These are phyloP conservation scores for Hymenoscyphus scutula DNA, from an alignment of 2,329 filamentous ascomycete genomes.

Conservation along the genomic window DNA sequence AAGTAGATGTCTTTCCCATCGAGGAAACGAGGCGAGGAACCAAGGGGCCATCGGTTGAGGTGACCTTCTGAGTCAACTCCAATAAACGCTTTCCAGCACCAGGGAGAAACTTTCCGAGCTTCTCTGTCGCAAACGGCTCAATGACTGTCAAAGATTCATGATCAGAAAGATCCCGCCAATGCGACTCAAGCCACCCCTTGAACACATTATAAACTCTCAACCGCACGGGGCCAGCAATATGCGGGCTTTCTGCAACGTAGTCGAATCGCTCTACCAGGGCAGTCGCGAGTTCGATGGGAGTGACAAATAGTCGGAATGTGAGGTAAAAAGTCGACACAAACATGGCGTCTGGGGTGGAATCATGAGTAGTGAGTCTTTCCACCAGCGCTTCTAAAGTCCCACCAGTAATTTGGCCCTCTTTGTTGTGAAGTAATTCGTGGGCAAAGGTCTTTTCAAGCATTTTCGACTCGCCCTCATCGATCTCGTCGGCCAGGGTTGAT, in stretches of 20 bases:
- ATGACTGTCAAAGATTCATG: constrained; percentile 73
- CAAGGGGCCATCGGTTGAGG: constrained; percentile 67
- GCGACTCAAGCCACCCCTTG: constrained; percentile 95
- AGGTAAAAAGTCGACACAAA: constrained; percentile 96
- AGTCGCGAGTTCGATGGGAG: constrained; percentile 73
- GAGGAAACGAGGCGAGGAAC: constrained; percentile 82
- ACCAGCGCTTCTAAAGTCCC: constrained; percentile 87
- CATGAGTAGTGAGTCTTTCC: constrained; percentile 90
- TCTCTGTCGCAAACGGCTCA: constrained; percentile 72
- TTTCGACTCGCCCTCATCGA: constrained; percentile 75
- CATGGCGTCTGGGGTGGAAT: constrained; percentile 84
- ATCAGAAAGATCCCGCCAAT: constrained; percentile 86
- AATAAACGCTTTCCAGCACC: constrained; percentile 76
- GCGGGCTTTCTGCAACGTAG: constrained; percentile 76
- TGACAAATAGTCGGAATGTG: constrained; percentile 91
- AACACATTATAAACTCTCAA: constrained; percentile 93
- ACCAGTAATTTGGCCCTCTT: constrained; percentile 91
- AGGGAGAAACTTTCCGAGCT: constrained; percentile 66
- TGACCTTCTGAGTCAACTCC: constrained; percentile 77
- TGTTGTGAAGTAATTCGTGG: constrained; percentile 89
- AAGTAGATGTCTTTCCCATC: constrained; percentile 82
- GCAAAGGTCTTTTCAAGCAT: constrained; percentile 90
- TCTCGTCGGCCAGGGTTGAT: constrained; percentile 67
- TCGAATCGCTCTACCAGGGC: constrained; percentile 89
- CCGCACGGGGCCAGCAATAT: constrained; percentile 75